Percentiles rank a stretch among this genome's conserved stretches.
Conservation (phyloP, 2,329 filamentous ascomycete species). For the Bipolaris cookei region DNA sequence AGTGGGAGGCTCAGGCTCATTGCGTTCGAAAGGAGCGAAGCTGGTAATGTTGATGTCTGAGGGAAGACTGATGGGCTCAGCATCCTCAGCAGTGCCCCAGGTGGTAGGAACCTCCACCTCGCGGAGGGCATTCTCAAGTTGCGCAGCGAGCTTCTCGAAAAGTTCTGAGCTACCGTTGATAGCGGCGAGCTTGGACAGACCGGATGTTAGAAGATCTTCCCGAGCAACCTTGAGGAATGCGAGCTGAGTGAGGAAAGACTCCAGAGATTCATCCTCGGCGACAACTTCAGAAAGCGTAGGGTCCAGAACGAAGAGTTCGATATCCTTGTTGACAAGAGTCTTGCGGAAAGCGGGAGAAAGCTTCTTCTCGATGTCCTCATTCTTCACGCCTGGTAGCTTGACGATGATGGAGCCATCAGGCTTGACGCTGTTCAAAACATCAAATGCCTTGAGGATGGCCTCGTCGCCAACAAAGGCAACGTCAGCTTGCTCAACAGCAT, state of each 20-base stretch:
- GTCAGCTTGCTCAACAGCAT: conserved; percentile 79
- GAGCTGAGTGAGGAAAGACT: conserved; percentile 75
- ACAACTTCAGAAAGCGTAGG: conserved; percentile 70
- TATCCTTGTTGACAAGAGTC: conserved; percentile 70
- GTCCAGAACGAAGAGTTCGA: conserved; percentile 79
- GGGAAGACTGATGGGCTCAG: conserved; percentile 61
- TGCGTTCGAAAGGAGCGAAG: conserved; percentile 80
- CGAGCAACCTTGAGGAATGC: conserved; percentile 82
- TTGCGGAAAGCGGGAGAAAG: conserved; percentile 74
- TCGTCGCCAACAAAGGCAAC: conserved; percentile 79
- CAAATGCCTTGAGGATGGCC: conserved; percentile 78
- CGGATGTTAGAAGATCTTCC: conserved; percentile 67
- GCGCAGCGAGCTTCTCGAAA: conserved; percentile 64
- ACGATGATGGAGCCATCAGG: conserved; percentile 74
- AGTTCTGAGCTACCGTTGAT: conserved; percentile 66
- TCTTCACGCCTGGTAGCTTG: conserved; percentile 78
- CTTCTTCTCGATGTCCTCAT: conserved; percentile 89
- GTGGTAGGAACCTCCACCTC: conserved; percentile 75
- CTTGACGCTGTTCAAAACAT: conserved; percentile 74
- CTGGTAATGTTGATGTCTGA: conserved; percentile 75
- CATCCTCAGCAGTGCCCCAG: conserved; percentile 75
- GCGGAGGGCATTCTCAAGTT: conserved; percentile 72
- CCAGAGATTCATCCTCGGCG: conserved; percentile 66
- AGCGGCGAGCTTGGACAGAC: conserved; percentile 69
- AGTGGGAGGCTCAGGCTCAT: conserved; percentile 70